phyloP scores from a whole-genome alignment of 441 rosid species.

The Jatropha podagrica region DNA sequence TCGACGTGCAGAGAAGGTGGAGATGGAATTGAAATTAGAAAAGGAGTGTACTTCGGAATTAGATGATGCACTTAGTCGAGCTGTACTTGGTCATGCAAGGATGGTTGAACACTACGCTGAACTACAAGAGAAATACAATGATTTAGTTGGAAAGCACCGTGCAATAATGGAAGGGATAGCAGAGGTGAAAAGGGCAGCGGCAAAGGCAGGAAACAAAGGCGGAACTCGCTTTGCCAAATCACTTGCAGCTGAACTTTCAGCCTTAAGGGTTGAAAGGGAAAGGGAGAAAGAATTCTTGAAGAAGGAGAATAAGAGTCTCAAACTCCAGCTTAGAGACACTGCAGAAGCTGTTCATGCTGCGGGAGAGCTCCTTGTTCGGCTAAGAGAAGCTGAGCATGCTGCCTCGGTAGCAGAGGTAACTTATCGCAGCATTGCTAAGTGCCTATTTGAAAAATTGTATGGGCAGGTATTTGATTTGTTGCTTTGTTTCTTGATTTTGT shows the following conservation, averaged over 20 bases:
- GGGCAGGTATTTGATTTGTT: not conserved
- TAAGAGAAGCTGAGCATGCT: conserved; percentile 85
- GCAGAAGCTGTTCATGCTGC: conserved; percentile 99
- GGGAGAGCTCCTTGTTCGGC: conserved; percentile 91
- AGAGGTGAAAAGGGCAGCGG: conserved; percentile 83
- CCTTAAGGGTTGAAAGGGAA: conserved; percentile 70
- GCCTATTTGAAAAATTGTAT: not conserved
- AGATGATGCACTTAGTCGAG: conserved; percentile 81
- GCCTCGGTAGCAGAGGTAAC: conserved; percentile 77
- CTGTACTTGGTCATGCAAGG: conserved; percentile 88
- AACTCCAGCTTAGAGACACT: conserved; percentile 79
- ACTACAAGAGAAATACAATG: conserved; percentile 81
- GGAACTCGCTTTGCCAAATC: conserved; percentile 79
- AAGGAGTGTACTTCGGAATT: conserved; percentile 67
- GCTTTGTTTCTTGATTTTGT: not conserved
- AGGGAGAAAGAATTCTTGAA: conserved; percentile 67
- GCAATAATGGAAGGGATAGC: conserved; percentile 79
- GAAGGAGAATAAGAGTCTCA: conserved; percentile 77
- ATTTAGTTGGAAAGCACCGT: conserved; percentile 60
- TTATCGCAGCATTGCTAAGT: not conserved
- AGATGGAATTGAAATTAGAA: conserved; percentile 63
- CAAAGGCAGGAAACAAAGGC: conserved; percentile 78
- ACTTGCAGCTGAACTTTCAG: conserved; percentile 69
- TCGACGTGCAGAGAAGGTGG: conserved; percentile 67
- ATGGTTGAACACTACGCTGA: conserved; percentile 93